These are phyloP conservation scores for Calonectria henricotiae DNA, from an alignment of 2,329 filamentous ascomycete species.

Conservation along the genomic window DNA sequence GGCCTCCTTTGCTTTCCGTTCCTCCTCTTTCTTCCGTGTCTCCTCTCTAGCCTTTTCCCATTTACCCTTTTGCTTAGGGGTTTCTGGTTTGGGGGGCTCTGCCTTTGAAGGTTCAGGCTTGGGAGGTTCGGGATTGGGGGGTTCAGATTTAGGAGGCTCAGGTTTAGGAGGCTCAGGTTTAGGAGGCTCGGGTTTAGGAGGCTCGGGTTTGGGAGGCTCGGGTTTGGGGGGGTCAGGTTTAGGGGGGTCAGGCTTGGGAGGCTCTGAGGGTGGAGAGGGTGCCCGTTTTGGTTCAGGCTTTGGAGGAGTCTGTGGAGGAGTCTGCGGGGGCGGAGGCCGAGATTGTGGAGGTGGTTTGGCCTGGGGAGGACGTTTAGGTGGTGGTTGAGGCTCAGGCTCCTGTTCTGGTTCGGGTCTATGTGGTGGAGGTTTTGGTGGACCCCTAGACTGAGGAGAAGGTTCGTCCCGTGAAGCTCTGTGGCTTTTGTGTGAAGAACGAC, in stretches of 20 bases:
- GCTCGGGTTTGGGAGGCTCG: neutral
- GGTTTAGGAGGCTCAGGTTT: neutral
- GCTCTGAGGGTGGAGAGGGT: conserved; percentile 17
- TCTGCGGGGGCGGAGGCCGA: conserved; percentile 45
- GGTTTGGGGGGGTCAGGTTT: neutral
- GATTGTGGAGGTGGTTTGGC: conserved; percentile 37
- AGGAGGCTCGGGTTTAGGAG: neutral
- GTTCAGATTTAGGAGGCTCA: neutral
- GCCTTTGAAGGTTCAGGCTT: conserved; percentile 33
- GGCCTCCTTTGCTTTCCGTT: conserved; percentile 74
- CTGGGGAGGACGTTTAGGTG: conserved; percentile 42
- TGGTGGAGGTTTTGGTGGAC: conserved; percentile 38
- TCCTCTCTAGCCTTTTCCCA: conserved; percentile 83
- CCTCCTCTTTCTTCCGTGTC: conserved; percentile 75
- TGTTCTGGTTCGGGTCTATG: conserved; percentile 48
- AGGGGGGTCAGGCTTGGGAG: neutral
- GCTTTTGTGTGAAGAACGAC: conserved; percentile 52
- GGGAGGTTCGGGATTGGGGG: conserved; percentile 12
- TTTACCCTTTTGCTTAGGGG: conserved; percentile 63
- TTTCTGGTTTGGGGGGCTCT: conserved; percentile 54
- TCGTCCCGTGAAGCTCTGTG: conserved; percentile 59
- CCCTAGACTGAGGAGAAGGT: conserved; percentile 49
- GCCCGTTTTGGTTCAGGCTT: conserved; percentile 15
- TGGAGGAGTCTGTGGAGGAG: conserved; percentile 35
- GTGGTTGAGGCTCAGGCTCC: conserved; percentile 50